These are phyloP conservation scores for Candida namnaoensis DNA, from an alignment of 805 yeast genomes.

Conservation along the genomic window DNA sequence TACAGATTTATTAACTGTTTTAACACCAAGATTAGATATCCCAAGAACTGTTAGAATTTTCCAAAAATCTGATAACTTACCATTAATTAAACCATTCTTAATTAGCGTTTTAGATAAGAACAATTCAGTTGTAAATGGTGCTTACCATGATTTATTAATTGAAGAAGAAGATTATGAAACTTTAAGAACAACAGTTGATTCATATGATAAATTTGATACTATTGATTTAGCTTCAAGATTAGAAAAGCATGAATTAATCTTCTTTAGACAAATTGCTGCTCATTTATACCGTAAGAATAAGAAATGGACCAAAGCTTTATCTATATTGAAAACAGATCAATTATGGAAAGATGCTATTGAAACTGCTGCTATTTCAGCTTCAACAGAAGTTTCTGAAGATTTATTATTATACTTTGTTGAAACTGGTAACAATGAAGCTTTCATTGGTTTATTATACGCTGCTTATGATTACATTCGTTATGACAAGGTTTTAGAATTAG, in stretches of 20 bases:
- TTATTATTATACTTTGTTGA: constrained; percentile 87
- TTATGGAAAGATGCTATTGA: constrained; percentile 92
- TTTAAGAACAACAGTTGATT: constrained; percentile 76
- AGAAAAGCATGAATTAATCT: constrained; percentile 83
- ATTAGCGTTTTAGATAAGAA: constrained; percentile 87
- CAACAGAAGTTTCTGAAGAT: constrained; percentile 80
- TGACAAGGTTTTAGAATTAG: constrained; percentile 80
- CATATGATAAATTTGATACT: constrained; percentile 86
- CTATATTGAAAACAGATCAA: constrained; percentile 84
- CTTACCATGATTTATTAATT: constrained; percentile 89
- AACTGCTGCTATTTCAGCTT: constrained; percentile 80
- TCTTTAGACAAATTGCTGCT: constrained; percentile 96
- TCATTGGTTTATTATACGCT: constrained; percentile 79
- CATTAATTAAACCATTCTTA: constrained; percentile 91
- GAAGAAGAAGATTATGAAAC: constrained; percentile 96
- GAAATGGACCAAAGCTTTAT: constrained; percentile 85
- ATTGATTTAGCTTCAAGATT: constrained; percentile 87
- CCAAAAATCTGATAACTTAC: constrained; percentile 91
- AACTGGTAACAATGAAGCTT: constrained; percentile 93
- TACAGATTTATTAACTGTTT: constrained; percentile 75
- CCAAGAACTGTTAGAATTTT: constrained; percentile 93
- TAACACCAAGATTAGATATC: constrained; percentile 85
- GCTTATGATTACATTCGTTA: constrained; percentile 74
- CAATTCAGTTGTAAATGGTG: constrained; percentile 84
- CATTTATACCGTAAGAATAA: constrained; percentile 88